phyloP scores from a whole-genome alignment of 108 stramenopile species.

The Licmophora abbreviata region DNA sequence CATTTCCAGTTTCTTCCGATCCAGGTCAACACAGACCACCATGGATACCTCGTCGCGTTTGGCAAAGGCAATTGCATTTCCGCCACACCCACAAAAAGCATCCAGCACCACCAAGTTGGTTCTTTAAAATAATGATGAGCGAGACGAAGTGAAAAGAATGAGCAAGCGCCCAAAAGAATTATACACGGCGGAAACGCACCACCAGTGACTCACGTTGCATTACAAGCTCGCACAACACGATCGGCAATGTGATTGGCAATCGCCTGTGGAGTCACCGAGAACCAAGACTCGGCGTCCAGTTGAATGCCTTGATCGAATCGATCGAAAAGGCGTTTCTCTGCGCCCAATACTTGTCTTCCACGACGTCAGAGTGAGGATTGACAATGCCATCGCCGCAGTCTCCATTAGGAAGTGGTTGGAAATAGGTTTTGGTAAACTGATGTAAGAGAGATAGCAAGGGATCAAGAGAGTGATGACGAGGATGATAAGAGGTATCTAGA shows the following conservation, averaged over 20 bases:
- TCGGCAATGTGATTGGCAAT: conserved; percentile 69
- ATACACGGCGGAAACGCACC: neutral
- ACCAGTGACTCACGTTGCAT: neutral
- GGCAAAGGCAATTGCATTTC: conserved; percentile 77
- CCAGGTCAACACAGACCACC: conserved; percentile 61
- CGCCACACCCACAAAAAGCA: conserved; percentile 82
- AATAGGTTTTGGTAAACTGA: conserved; percentile 1
- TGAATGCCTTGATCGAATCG: conserved; percentile 72
- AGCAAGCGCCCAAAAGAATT: too few relatives aligned
- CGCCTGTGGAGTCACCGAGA: conserved; percentile 71
- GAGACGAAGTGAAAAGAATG: too few relatives aligned
- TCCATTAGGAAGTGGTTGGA: conserved; percentile 31
- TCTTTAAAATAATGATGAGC: too few relatives aligned
- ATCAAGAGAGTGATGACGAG: neutral
- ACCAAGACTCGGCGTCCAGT: conserved; percentile 72
- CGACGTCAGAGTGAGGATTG: conserved; percentile 53
- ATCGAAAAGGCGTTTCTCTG: conserved; percentile 68
- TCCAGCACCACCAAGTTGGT: conserved; percentile 44
- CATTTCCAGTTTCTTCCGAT: conserved; percentile 35
- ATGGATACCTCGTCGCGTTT: conserved; percentile 20
- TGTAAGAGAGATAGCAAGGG: neutral
- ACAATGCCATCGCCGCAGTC: conserved; percentile 66
- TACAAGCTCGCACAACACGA: conserved; percentile 13
- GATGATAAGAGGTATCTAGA: neutral
- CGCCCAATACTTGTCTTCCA: conserved; percentile 72